phyloP scores from a whole-genome alignment of 345 rosid species.

The Hypericum androsaemum region DNA sequence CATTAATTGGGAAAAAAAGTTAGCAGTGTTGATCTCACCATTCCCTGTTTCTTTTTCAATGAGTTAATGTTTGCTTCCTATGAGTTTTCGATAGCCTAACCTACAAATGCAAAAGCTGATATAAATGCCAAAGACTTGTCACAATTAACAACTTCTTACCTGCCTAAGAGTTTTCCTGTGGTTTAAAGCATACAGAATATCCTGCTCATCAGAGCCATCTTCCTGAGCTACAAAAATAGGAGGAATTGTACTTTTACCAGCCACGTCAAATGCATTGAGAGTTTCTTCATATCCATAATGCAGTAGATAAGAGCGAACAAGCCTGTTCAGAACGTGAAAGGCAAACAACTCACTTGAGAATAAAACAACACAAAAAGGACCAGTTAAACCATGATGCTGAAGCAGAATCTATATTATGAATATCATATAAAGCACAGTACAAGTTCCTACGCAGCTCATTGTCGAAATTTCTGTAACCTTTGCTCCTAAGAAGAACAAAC shows the following conservation, averaged over 20 bases:
- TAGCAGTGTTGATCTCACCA: constrained; percentile 8
- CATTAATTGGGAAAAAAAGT: constrained; percentile 16
- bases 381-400: too few relatives aligned
- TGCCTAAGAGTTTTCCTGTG: constrained; percentile 69
- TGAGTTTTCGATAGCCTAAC: not conserved
- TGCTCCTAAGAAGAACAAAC: too few relatives aligned
- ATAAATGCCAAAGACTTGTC: not conserved
- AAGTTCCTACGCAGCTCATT: too few relatives aligned
- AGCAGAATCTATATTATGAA: too few relatives aligned
- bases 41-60: not conserved
- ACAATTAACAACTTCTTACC: constrained; percentile 33
- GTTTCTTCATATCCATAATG: constrained; percentile 95
- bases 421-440: too few relatives aligned
- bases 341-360: too few relatives aligned
- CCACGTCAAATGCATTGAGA: constrained; percentile 77
- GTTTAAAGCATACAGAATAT: constrained; percentile 55
- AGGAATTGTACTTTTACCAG: constrained; percentile 60
- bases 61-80: not conserved
- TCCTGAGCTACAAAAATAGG: constrained; percentile 51
- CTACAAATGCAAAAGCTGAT: not conserved
- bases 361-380: too few relatives aligned
- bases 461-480: too few relatives aligned
- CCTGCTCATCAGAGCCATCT: constrained; percentile 54
- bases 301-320: constrained; percentile 75
- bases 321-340: constrained; percentile 30